Base-by-base conservation (phyloP, 768 basidiomycete genomes). In the Podaxis rugospora region DNA sequence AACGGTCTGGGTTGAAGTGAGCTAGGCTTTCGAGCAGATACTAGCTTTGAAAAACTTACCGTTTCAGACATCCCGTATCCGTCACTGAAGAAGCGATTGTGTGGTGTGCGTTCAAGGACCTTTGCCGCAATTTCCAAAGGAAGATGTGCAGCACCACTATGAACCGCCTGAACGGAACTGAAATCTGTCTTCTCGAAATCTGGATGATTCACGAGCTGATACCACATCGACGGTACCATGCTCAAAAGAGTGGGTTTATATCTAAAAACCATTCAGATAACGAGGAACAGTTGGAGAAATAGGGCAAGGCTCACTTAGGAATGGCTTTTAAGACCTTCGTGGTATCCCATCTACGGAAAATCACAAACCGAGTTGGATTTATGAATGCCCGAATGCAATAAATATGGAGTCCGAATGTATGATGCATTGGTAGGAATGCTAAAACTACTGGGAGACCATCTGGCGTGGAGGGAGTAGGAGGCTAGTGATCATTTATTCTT, bases 21-120 rank as follows among this genome's bases (percentile, higher is more conserved):
- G 14, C 28, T 1, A 40, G n/a, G 21, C 23, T 55, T 28, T n/a
- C 28, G 5, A 9, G 4, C 3, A 36, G 9, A 18, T n/a, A 3
- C 2, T 10, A 27, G 32, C 18, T 7, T 9, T n/a, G 4, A 16
- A 36, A 4, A 49, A 71, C 87, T 40, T 67, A 87, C 87, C 50
- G 72, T 70, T 77, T 89, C 87, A 0, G 87, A 87, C 79, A 88
- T 83, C 25, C 89, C 90, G 63, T 87, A 90, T 0, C 87, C 88
- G 84, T 59, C 28, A 10, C 50, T 54, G 4, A 82, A 67, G 0
- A 66, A 63, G 0, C 69, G 67, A 9, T 76, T 72, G 16, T 66
- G 59, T 0, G 78, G 72, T 7, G 79, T 62, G 2, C 81, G 51
- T 51, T 66, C 50, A 16, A 65, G 44, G 14, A 87, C 67, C 54